Percentiles rank a stretch among this genome's conserved stretches.
These are phyloP conservation scores for Brachypodium distachyon DNA, from an alignment of 202 grass and related monocot genomes.

Conservation along the genomic window DNA sequence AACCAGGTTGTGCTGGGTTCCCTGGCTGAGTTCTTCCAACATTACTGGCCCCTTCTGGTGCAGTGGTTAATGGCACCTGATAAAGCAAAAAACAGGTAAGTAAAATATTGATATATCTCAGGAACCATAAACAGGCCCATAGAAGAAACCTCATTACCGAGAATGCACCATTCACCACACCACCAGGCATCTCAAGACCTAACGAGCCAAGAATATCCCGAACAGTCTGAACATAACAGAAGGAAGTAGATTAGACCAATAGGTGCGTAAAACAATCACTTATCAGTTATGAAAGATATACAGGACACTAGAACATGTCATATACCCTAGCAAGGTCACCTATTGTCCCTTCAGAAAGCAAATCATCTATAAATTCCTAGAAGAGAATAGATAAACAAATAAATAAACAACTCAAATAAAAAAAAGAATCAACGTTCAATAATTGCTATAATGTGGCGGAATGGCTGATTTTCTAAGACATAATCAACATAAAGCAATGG, in stretches of 20 bases:
- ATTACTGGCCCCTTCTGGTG: slow-evolving; percentile 51
- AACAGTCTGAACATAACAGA: slow-evolving; percentile 46
- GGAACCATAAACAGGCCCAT: background rate
- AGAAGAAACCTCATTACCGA: slow-evolving; percentile 35
- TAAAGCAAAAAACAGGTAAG: slow-evolving; percentile 7
- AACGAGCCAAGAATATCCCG: slow-evolving; percentile 67
- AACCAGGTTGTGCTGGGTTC: slow-evolving; percentile 47
- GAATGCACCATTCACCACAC: slow-evolving; percentile 33
- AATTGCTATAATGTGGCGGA: background rate
- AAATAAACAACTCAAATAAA: background rate
- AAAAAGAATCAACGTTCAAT: background rate
- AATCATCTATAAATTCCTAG: slow-evolving; percentile 21
- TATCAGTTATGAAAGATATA: background rate
- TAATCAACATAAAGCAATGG: no score
- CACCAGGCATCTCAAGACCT: slow-evolving; percentile 46
- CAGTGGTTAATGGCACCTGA: slow-evolving; percentile 39
- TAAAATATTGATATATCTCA: background rate
- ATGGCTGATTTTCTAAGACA: background rate
- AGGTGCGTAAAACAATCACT: background rate
- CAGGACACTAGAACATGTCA: background rate
- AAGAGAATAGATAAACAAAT: no score
- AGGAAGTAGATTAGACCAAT: background rate
- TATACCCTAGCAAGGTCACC: slow-evolving; percentile 30
- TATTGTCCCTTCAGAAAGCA: slow-evolving; percentile 9
- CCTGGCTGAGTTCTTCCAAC: slow-evolving; percentile 40